These are phyloP conservation scores for Neurospora tetraspora DNA, from an alignment of 495 filamentous ascomycete genomes.

Conservation along the genomic window DNA sequence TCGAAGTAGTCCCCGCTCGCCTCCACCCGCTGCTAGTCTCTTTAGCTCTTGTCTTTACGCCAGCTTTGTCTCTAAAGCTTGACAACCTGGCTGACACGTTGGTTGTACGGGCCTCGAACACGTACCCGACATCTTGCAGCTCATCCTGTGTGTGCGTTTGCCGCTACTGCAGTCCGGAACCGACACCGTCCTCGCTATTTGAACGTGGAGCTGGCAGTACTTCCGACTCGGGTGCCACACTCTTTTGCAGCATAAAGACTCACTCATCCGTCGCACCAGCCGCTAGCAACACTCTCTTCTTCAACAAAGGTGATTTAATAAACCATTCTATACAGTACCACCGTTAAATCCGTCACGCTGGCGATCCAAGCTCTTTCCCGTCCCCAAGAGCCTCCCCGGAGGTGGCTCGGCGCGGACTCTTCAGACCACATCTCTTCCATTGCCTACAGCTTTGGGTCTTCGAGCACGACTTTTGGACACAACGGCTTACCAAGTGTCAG, in stretches of 20 bases:
- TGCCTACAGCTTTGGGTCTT: slow-evolving; percentile 8
- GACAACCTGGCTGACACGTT: slow-evolving; percentile 8
- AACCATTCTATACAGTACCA: background rate
- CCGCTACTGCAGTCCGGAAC: background rate
- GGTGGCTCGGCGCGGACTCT: slow-evolving; percentile 13
- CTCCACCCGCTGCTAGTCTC: slow-evolving; percentile 10
- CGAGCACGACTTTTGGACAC: slow-evolving; percentile 13
- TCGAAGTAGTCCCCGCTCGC: slow-evolving; percentile 7
- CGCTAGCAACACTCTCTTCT: background rate
- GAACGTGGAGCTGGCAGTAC: slow-evolving; percentile 4
- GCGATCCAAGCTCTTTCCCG: slow-evolving; percentile 22
- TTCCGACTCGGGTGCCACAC: slow-evolving; percentile 2
- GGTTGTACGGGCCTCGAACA: slow-evolving; percentile 8
- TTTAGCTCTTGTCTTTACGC: background rate
- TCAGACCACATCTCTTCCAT: slow-evolving; percentile 11
- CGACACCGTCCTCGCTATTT: slow-evolving; percentile 1
- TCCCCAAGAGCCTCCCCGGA: slow-evolving; percentile 15
- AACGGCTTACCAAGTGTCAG: slow-evolving; percentile 24
- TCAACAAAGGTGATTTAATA: slow-evolving; percentile 1
- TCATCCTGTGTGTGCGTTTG: background rate
- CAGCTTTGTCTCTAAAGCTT: background rate
- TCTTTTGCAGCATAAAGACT: slow-evolving; percentile 7
- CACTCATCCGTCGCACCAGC: background rate
- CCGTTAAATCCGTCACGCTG: slow-evolving; percentile 16
- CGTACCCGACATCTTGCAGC: slow-evolving; percentile 12